These are phyloP conservation scores for Hamamelis virginiana DNA, from an alignment of 164 flowering plant genomes.

Conservation along the genomic window DNA sequence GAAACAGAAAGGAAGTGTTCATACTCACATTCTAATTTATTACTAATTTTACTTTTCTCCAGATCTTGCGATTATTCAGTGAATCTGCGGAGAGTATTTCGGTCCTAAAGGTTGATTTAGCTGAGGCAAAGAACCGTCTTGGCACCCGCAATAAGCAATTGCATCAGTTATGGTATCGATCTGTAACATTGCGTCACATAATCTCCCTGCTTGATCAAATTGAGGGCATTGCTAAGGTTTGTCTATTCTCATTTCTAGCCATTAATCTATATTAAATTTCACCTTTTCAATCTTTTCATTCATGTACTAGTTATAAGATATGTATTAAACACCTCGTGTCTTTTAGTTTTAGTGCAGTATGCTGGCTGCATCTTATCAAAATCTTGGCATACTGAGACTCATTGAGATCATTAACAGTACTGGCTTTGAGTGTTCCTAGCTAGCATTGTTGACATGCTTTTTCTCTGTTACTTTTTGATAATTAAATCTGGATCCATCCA, in stretches of 20 bases:
- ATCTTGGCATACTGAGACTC: background rate
- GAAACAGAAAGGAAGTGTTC: background rate
- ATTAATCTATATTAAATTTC: background rate
- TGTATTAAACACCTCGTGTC: too few relatives aligned
- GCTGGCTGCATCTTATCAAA: background rate
- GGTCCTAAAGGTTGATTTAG: constrained; percentile 82
- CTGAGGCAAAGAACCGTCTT: constrained; percentile 82
- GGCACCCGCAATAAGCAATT: constrained; percentile 91
- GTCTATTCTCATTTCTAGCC: constrained; percentile 11
- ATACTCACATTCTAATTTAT: background rate
- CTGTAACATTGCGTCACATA: constrained; percentile 93
- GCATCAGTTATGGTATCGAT: constrained; percentile 95
- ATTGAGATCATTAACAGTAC: background rate
- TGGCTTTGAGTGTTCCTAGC: background rate
- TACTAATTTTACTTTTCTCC: constrained; percentile 20
- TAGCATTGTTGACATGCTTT: background rate
- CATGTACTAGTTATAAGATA: too few relatives aligned
- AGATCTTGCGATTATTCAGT: constrained; percentile 94
- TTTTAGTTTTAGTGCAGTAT: background rate
- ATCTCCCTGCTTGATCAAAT: constrained; percentile 92
- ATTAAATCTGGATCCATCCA: background rate
- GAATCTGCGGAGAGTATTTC: constrained; percentile 83
- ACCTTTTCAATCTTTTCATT: background rate
- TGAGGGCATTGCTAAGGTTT: constrained; percentile 92
- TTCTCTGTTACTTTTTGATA: background rate